Evolutionary conservation across 225 moss, liverwort and hornwort species (phyloP), one percentile per base, ranked within the genome.

Genomic region (Asterella californica): DNA sequence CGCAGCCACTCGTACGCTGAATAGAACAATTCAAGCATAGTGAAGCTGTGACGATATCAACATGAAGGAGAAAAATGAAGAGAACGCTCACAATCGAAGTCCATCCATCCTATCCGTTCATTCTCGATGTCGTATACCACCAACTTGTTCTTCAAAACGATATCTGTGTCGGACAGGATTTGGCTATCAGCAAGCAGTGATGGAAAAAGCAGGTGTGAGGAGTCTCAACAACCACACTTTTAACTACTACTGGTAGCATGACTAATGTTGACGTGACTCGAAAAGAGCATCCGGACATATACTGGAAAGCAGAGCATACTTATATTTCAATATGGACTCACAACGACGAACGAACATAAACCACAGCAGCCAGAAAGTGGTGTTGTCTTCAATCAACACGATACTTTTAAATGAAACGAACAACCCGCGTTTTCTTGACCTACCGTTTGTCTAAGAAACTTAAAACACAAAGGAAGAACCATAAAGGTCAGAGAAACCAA

Each of bases 61-160:
- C 10, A 10, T n/a, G 61, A 17, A n/a, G 55, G 10, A 53, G n/a
- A 64, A 79, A 9, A 2, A n/a, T n/a, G n/a, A n/a, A 4, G 34
- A 11, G 24, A 38, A 61, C 46, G 34, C 90, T 90, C 83, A 96
- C 96, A 96, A 59, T 94, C 81, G 63, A 89, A 94, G 69, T 91
- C 80, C 78, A 86, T 89, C 92, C 94, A 96, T 72, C 96, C 96
- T 72, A 96, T 86, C 81, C 68, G 78, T 68, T 85, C 70, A 29
- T 79, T 84, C 45, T 37, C 83, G 77, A 91, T 84, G 59, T 96
- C 96, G 70, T 96, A 96, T 78, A 92, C 92, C 47, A 96, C 89
- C 62, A 96, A 82, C 85, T 91, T 91, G 82, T 96, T 92, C 83
- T 96, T 94, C 80, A 96, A 79, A 82, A 94, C 89, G 61, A 92